Conservation (phyloP, 2,329 filamentous ascomycete genomes). For the Ceratocystis cubensis region DNA sequence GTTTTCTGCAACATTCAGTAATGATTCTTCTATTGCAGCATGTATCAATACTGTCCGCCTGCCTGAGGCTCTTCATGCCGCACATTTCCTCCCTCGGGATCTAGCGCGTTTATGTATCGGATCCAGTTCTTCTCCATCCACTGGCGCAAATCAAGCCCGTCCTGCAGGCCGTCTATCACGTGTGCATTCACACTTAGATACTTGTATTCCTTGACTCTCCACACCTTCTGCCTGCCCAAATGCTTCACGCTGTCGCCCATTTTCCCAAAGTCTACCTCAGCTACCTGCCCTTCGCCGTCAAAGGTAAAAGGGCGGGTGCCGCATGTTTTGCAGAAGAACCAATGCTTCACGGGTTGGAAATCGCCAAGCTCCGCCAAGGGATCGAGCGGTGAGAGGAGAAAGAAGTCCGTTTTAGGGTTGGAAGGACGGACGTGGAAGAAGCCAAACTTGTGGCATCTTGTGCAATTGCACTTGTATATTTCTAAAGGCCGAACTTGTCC, state of each 20-base stretch:
- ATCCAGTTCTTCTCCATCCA: conserved; percentile 21
- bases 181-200: conserved; percentile 20
- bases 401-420: conserved; percentile 32
- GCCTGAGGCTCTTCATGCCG: conserved; percentile 21
- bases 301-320: conserved; percentile 32
- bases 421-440: conserved; percentile 33
- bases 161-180: conserved; percentile 19
- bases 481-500: conserved; percentile 35
- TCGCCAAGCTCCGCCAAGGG: conserved; percentile 31
- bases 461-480: conserved; percentile 32
- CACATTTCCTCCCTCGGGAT: conserved; percentile 11
- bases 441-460: conserved; percentile 34
- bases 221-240: conserved; percentile 13
- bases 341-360: conserved; percentile 29
- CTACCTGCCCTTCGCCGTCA: conserved; percentile 13
- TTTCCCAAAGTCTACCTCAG: conserved; percentile 14
- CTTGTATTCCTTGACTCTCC: conserved; percentile 17
- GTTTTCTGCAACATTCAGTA: not conserved
- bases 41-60: conserved; percentile 21
- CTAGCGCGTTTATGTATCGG: conserved; percentile 22
- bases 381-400: conserved; percentile 33
- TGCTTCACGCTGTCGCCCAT: conserved; percentile 16
- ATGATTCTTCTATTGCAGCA: not conserved
- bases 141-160: conserved; percentile 21
- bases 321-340: conserved; percentile 27